Base-by-base conservation (phyloP, 176 grass and related monocot species). In the Triticum aestivum region DNA sequence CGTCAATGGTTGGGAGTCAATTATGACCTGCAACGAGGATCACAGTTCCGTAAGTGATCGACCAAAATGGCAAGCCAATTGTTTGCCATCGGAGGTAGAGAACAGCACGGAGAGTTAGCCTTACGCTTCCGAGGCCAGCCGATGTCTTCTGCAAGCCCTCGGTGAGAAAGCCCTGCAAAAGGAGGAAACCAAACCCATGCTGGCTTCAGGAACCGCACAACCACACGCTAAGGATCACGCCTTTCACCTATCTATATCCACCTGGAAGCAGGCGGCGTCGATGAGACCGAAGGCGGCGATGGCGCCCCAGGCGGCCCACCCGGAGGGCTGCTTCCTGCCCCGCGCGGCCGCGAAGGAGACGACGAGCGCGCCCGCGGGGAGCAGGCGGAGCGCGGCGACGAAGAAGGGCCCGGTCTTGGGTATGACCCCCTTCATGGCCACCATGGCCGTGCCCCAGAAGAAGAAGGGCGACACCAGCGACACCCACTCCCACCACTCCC, bases 371-470 rank as follows among this genome's bases (percentile, higher is more conserved):
- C 97, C 94, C 0, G 94, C 97, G 0, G 97, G 94, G 71, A 96
- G 77, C 49, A 99, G 84, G 39, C 97, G 90, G 83, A 94, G 56
- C 12, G 94, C 79, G 26, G 97, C 86, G 76, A 99, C 90, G 51
- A 99, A 99, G 84, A 99, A 99, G 77, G 94, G 97, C 0, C 97
- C 97, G 0, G 94, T 94, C 54, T 94, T 92, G 27, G 97, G 94
- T 17, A 99, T 99, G 58, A 99, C 97, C 90, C 85, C 97, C 92
- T 99, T 98, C 97, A 98, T 98, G 78, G 97, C 89, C 77, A 98
- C 97, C 94, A 98, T 98, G 61, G 94, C 92, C 85, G 97, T 96
- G 82, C 97, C 97, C 97, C 97, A 99, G 88, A 99, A 99, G 90
- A 99, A 99, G 94, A 99, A 99, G 62, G 97, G 92, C n/a, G 94